Percentiles rank a stretch among this genome's conserved stretches.
These are phyloP conservation scores for Rhodotorula paludigena DNA, from an alignment of 768 basidiomycete genomes.

Conservation along the genomic window DNA sequence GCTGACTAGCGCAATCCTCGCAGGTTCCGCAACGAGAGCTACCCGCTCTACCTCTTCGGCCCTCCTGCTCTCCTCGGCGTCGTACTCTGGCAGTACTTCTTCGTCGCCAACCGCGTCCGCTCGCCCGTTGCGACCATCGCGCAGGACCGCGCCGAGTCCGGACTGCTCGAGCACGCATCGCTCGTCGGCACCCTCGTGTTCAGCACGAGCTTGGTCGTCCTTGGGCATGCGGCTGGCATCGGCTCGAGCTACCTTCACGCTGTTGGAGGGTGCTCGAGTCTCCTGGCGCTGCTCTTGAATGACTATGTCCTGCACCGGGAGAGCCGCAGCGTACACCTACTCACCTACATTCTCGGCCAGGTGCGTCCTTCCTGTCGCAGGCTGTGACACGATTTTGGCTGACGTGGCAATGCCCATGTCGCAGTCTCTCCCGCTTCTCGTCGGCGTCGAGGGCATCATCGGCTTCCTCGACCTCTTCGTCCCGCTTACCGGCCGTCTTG, in stretches of 20 bases:
- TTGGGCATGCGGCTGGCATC: slow-evolving; percentile 60
- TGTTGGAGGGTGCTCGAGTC: slow-evolving; percentile 58
- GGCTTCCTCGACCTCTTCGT: slow-evolving; percentile 80
- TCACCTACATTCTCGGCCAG: slow-evolving; percentile 63
- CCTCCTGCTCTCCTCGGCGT: slow-evolving; percentile 68
- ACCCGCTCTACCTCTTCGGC: slow-evolving; percentile 63
- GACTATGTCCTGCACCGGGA: slow-evolving; percentile 41
- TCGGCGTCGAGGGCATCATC: slow-evolving; percentile 56
- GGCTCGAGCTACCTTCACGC: slow-evolving; percentile 75
- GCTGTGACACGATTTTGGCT: no score
- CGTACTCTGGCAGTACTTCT: slow-evolving; percentile 56
- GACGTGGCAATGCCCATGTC: not conserved
- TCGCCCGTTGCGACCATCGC: slow-evolving; percentile 47
- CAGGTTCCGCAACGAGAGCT: slow-evolving; percentile 66
- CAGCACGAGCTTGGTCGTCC: slow-evolving; percentile 57
- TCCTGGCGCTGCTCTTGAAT: slow-evolving; percentile 59
- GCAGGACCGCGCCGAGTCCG: slow-evolving; percentile 49
- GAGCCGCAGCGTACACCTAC: slow-evolving; percentile 48
- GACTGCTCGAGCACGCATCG: slow-evolving; percentile 57
- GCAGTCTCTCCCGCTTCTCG: slow-evolving; percentile 21
- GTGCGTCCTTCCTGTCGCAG: slow-evolving; percentile 25
- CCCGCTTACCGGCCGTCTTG: slow-evolving; percentile 53
- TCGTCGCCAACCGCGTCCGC: slow-evolving; percentile 42
- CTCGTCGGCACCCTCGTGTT: slow-evolving; percentile 60
- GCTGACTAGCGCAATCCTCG: not conserved